These are phyloP conservation scores for Nannochloropsis salina DNA, from an alignment of 108 stramenopile species.

Conservation along the genomic window DNA sequence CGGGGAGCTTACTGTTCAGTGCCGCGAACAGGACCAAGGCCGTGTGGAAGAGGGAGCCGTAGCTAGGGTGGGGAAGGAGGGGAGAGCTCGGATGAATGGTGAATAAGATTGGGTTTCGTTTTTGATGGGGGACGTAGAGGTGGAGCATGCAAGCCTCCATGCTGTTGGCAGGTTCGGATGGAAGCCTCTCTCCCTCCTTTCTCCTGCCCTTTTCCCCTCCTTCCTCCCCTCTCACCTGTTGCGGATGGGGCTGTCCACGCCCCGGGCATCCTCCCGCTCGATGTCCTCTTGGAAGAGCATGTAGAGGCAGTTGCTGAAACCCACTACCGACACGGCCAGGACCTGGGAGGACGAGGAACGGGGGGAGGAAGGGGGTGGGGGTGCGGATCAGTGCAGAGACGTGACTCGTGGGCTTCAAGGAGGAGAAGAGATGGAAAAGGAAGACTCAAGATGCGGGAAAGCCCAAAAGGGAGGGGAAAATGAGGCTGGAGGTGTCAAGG, in stretches of 20 bases:
- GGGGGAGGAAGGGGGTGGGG: background rate
- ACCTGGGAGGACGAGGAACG: background rate
- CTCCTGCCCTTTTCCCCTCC: background rate
- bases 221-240: background rate
- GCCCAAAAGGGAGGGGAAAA: background rate
- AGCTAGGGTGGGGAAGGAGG: background rate
- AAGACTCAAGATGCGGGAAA: background rate
- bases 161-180: too few relatives aligned
- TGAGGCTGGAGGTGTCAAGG: background rate
- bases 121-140: background rate
- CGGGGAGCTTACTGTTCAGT: background rate
- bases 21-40: background rate
- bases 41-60: slow-evolving; percentile 6
- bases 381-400: too few relatives aligned
- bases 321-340: background rate
- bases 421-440: too few relatives aligned
- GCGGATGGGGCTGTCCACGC: background rate
- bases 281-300: slow-evolving; percentile 3
- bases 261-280: background rate
- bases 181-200: too few relatives aligned
- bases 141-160: too few relatives aligned
- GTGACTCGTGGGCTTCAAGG: too few relatives aligned
- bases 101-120: background rate
- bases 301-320: background rate
- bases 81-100: background rate